Conservation (phyloP, 257 asterid genomes). For the Oldenlandia corymbosa region DNA sequence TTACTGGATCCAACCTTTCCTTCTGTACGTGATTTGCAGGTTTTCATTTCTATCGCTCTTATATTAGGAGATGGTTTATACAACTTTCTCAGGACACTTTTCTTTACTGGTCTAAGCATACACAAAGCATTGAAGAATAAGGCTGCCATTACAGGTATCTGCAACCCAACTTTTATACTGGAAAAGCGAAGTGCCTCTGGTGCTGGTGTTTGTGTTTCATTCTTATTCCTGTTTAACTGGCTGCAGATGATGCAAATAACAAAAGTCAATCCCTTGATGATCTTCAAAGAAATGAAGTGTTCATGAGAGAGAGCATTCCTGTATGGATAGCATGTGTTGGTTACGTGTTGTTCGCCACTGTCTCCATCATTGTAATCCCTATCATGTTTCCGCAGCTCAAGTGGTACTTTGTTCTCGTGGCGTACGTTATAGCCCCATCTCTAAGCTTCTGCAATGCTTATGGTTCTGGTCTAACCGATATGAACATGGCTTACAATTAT, state of each 20-base stretch:
- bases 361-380: constrained; percentile 32
- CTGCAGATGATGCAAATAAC: constrained; percentile 12
- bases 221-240: background rate
- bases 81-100: constrained; percentile 62
- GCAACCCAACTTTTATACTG: background rate
- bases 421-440: constrained; percentile 34
- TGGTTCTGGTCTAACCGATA: constrained; percentile 40
- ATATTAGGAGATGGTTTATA: constrained; percentile 85
- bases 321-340: constrained; percentile 26
- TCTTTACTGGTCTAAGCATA: constrained; percentile 48
- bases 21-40: constrained; percentile 48
- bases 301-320: constrained; percentile 36
- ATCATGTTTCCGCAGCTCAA: constrained; percentile 32
- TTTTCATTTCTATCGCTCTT: constrained; percentile 73
- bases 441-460: constrained; percentile 44
- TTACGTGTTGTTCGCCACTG: constrained; percentile 17
- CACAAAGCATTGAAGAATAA: constrained; percentile 37
- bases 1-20: background rate
- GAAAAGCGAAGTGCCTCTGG: background rate
- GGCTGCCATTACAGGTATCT: constrained; percentile 32
- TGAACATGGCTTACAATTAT: constrained; percentile 41
- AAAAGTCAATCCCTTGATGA: constrained; percentile 14
- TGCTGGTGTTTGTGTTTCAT: background rate
- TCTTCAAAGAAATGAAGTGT: constrained; percentile 23
- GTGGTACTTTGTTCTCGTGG: constrained; percentile 33